These are phyloP conservation scores for Solanum chacoense DNA, from an alignment of 305 asterid genomes.

Conservation along the genomic window DNA sequence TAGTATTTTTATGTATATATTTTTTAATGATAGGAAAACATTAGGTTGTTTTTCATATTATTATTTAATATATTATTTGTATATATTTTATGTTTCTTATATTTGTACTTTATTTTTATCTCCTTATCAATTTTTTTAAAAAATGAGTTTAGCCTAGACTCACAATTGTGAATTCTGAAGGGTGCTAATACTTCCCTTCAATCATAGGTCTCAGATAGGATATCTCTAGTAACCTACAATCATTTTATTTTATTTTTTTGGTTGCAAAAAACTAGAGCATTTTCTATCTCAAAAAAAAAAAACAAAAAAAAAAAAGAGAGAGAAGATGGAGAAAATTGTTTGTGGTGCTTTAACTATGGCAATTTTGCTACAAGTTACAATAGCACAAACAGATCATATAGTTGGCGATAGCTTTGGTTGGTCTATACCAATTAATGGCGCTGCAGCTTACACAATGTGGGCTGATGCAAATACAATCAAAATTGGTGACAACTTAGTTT, in stretches of 20 bases:
- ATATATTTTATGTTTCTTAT: too few species aligned
- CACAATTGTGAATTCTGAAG: too few species aligned
- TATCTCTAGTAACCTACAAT: not conserved
- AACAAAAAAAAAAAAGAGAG: not conserved
- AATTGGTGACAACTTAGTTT: conserved; percentile 1
- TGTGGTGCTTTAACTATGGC: not conserved
- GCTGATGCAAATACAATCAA: not conserved
- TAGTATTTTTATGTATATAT: too few species aligned
- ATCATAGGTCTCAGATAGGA: not conserved
- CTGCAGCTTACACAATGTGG: not conserved
- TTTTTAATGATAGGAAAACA: too few species aligned
- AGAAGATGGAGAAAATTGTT: not conserved
- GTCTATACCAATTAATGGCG: not conserved
- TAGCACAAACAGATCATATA: not conserved
- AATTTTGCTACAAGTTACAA: not conserved
- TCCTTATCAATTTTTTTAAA: too few species aligned
- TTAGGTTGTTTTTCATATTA: too few species aligned
- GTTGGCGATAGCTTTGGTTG: conserved; percentile 2
- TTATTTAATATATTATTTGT: too few species aligned
- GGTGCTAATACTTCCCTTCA: too few species aligned
- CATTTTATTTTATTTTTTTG: not conserved
- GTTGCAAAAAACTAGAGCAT: not conserved
- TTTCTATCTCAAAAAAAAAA: not conserved
- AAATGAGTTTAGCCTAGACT: too few species aligned
- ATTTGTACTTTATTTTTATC: too few species aligned